Evolutionary conservation across 1,284 basidiomycete genomes (phyloP).

Genomic region (Phenoliferia sp.): DNA sequence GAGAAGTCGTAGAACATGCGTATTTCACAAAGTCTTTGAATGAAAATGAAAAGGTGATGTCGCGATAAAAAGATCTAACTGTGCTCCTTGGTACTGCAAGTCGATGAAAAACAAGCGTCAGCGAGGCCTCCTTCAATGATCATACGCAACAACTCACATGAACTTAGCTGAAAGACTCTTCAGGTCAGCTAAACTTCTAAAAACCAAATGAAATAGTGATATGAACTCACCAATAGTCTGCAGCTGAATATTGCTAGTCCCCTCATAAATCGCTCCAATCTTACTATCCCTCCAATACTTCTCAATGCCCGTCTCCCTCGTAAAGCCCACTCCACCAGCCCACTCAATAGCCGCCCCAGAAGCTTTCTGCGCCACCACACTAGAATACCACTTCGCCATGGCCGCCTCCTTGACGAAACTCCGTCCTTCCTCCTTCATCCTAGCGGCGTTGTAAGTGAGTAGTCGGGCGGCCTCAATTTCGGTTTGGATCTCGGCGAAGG

Average conservation of each 20-base stretch:
- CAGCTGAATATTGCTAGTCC: slow-evolving; percentile 68
- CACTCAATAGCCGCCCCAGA: slow-evolving; percentile 90
- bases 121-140: neutral
- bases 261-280: slow-evolving; percentile 33
- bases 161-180: neutral
- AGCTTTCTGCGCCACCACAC: slow-evolving; percentile 82
- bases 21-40: too few species aligned
- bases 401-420: slow-evolving; percentile 82
- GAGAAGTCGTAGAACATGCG: too few species aligned
- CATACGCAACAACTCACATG: neutral
- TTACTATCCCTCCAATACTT: slow-evolving; percentile 55
- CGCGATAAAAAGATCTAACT: neutral
- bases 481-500: slow-evolving; percentile 64
- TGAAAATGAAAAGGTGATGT: too few species aligned
- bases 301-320: slow-evolving; percentile 34
- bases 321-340: slow-evolving; percentile 84
- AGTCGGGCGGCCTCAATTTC: slow-evolving; percentile 83
- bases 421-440: slow-evolving; percentile 78
- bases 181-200: neutral
- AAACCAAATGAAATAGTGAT: neutral
- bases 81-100: slow-evolving; percentile 29
- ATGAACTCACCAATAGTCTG: slow-evolving; percentile 84
- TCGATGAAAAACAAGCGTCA: slow-evolving; percentile 5
- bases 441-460: slow-evolving; percentile 93
- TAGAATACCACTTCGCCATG: slow-evolving; percentile 65